Percentiles rank a stretch among this genome's conserved stretches.
These are phyloP conservation scores for Fomitopsis pulvina DNA, from an alignment of 768 basidiomycete genomes.

Conservation along the genomic window DNA sequence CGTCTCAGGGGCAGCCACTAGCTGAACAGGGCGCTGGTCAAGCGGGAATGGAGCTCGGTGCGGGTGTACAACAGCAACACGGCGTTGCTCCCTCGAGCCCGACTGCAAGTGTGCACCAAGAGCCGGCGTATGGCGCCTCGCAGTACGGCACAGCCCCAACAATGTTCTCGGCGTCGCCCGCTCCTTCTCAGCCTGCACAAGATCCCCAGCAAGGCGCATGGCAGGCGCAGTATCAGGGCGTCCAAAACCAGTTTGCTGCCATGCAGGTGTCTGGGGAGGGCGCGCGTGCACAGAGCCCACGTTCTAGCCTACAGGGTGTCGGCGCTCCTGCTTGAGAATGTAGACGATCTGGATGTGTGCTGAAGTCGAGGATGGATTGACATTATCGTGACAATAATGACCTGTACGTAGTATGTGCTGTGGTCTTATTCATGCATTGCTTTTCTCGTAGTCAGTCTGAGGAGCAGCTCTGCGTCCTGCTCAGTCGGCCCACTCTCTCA, in stretches of 20 bases:
- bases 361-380: background rate
- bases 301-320: slow-evolving; percentile 16
- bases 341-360: background rate
- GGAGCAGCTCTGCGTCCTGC: no score
- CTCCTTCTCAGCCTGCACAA: slow-evolving; percentile 2
- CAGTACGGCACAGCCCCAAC: slow-evolving; percentile 11
- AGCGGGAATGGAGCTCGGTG: background rate
- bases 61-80: slow-evolving; percentile 5
- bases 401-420: background rate
- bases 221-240: slow-evolving; percentile 14
- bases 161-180: background rate
- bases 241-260: slow-evolving; percentile 19
- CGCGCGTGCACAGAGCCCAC: slow-evolving; percentile 9
- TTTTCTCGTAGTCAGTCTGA: no score
- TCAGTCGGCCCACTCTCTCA: no score
- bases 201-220: slow-evolving; percentile 11
- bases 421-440: no score
- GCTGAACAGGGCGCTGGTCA: background rate
- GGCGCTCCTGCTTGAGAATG: slow-evolving; percentile 20
- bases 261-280: slow-evolving; percentile 17
- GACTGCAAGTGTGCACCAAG: slow-evolving; percentile 6
- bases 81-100: slow-evolving; percentile 3
- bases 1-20: background rate
- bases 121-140: slow-evolving; percentile 16
- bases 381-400: background rate